Conservation (phyloP, 352 stramenopile species). For the Pythium coloratum region DNA sequence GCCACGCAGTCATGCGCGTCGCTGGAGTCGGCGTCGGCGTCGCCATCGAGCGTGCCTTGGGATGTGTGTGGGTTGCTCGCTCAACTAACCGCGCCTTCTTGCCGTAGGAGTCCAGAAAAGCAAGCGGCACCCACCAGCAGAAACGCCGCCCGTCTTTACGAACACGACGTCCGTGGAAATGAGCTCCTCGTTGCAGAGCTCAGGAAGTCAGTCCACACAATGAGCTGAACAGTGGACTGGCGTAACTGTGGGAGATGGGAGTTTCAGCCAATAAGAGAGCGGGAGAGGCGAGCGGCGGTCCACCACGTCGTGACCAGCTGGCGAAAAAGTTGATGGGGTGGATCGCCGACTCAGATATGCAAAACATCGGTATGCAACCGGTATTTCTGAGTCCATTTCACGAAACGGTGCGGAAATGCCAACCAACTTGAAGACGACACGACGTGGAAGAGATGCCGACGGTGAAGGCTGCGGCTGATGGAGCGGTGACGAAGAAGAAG, state of each 20-base stretch:
- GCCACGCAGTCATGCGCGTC: neutral
- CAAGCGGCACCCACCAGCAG: neutral
- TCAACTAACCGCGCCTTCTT: neutral
- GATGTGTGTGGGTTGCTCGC: neutral
- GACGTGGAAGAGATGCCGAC: constrained; percentile 5
- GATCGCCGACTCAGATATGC: neutral
- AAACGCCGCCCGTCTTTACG: constrained; percentile 1
- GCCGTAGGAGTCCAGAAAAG: neutral
- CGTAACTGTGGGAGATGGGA: neutral
- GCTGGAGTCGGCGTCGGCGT: neutral
- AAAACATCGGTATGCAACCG: neutral
- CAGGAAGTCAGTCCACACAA: neutral
- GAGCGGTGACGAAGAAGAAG: constrained; percentile 26
- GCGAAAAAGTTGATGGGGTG: neutral
- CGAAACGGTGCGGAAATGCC: constrained; percentile 2
- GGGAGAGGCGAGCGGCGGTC: neutral
- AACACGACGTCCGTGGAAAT: constrained; percentile 3
- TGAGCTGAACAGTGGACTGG: neutral
- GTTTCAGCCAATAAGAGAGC: neutral
- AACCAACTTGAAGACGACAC: constrained; percentile 14
- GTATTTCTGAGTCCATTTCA: neutral
- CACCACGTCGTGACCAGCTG: neutral
- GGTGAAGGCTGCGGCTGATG: constrained; percentile 3
- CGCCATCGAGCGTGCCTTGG: neutral
- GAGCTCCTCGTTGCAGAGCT: neutral